Evolutionary conservation across 148 eudicot species (phyloP), one percentile per base, ranked within the genome.

Genomic region (Talinum fruticosum): DNA sequence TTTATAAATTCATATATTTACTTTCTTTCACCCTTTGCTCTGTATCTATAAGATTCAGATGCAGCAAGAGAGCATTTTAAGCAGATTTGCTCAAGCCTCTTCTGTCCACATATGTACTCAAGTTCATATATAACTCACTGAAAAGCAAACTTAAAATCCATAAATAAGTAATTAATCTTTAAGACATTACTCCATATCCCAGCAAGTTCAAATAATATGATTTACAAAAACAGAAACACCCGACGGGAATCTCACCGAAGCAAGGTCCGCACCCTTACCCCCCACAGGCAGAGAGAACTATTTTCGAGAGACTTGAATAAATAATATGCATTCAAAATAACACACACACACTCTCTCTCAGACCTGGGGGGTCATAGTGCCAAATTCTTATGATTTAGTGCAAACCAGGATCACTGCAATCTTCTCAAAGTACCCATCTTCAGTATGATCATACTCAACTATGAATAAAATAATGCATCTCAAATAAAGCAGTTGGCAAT

Each of bases 401-500:
- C 59, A 21, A 18, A 53, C 59, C 15, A 16, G 59, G 59, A 53
- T 19, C 59, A 53, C 59, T 23, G 18, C 16, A 53, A 53, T 16
- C 24, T 19, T 53, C 59, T 21, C 47, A 41, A 41, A 41, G 12
- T 41, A 41, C 14, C 47, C 47, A 41, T 53, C 59, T 18, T 53
- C 59, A 53, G 15, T 53, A 13, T 5, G 15, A 19, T 15, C 2
- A 53, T 53, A 53, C 59, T 53, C 59, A 53, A 34, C 28, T 18
- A 37, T 69, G 72, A 72, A 10, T 23, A 29, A 36, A 72, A 26
- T 1, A 44, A 71, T 35, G 26, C 34, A 29, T 29, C 57, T 90
- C 69, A 88, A n/a, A n/a, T n/a, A n/a, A n/a, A 78, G 82, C 74
- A 86, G 88, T 72, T 87, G 4, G 14, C 59, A 6, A 53, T 77